These are phyloP conservation scores for Hygrophorus pudorinus DNA, from an alignment of 768 basidiomycete species.

Conservation along the genomic window DNA sequence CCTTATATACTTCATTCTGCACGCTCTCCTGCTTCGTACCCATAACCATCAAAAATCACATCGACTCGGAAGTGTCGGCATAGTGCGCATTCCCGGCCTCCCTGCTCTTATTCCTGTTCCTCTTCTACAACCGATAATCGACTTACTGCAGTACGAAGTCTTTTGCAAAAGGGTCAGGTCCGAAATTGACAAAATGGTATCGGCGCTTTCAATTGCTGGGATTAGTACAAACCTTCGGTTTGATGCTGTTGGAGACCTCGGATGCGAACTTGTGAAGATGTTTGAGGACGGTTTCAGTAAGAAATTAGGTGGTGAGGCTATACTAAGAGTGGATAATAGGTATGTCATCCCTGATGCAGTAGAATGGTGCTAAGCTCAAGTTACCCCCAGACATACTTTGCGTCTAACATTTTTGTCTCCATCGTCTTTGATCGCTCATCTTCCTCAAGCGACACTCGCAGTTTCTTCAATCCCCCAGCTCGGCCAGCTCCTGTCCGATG, in stretches of 20 bases:
- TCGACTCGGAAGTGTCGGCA: slow-evolving; percentile 22
- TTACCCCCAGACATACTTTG: slow-evolving; percentile 46
- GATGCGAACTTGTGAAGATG: slow-evolving; percentile 44
- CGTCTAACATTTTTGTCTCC: slow-evolving; percentile 72
- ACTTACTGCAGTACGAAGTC: slow-evolving; percentile 68
- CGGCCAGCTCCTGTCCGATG: slow-evolving; percentile 63
- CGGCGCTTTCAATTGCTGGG: slow-evolving; percentile 41
- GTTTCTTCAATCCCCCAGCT: slow-evolving; percentile 74
- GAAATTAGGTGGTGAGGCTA: slow-evolving; percentile 59
- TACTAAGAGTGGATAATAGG: slow-evolving; percentile 64
- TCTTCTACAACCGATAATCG: slow-evolving; percentile 66
- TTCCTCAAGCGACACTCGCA: slow-evolving; percentile 67
- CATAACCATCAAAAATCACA: slow-evolving; percentile 41
- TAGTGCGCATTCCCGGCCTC: slow-evolving; percentile 11
- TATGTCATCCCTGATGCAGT: slow-evolving; percentile 16
- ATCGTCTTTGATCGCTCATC: slow-evolving; percentile 65
- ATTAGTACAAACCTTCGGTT: slow-evolving; percentile 49
- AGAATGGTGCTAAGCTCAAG: not conserved
- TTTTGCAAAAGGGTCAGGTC: slow-evolving; percentile 55
- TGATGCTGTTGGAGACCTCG: slow-evolving; percentile 58
- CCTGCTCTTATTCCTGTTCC: slow-evolving; percentile 25
- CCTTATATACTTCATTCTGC: slow-evolving; percentile 56
- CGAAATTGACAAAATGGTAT: slow-evolving; percentile 44
- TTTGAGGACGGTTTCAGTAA: slow-evolving; percentile 29
- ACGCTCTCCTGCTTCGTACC: slow-evolving; percentile 52